Evolutionary conservation across 805 yeast species (phyloP), one percentile per base, ranked within the genome.

Genomic region (Myxozyma monticola): DNA sequence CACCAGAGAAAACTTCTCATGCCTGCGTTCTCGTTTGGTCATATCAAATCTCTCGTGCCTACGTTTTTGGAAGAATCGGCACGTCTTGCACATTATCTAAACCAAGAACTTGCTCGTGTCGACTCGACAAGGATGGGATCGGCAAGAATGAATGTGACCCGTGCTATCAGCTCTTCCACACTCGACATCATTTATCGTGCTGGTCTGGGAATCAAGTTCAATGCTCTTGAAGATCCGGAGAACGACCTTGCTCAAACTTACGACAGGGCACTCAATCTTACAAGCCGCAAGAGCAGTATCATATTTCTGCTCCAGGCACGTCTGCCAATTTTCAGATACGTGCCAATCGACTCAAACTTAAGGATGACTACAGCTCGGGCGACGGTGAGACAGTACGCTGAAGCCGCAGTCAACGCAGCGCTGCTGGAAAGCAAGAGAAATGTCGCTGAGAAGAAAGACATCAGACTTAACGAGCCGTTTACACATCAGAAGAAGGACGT

Each of bases 1-100:
- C 45, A 31, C 22, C 59, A 54, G 37, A 31, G 59, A 10, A 46
- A 45, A 25, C 30, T 47, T 17, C 42, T 54, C 8, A 47, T 45
- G 53, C 59, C 59, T 1, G 59, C 50, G 33, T 51, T 54, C 35
- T 17, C 53, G n/a, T 42, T 17, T 30, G 35, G 37, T 7, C 44
- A 48, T 24, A 26, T 47, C 15, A 42, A 42, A 21, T 34, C 48
- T 1, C 40, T 54, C 18, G 53, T 45, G 7, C 59, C 59, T 6
- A n/a, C 37, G 9, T 51, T 54, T 25, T 36, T 46, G 7, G 40
- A 38, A 10, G 51, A 51, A 30, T 33, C 50, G 3, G 34, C 22
- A 15, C 31, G 50, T 24, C 31, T 28, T 28, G 14, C 31, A 9
- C 9, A 9, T 28, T 10, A 10, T 10, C 31, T 28, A 9, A 14